Evolutionary conservation across 2,329 filamentous ascomycete species (phyloP).

Genomic region (Colletotrichum sp.): DNA sequence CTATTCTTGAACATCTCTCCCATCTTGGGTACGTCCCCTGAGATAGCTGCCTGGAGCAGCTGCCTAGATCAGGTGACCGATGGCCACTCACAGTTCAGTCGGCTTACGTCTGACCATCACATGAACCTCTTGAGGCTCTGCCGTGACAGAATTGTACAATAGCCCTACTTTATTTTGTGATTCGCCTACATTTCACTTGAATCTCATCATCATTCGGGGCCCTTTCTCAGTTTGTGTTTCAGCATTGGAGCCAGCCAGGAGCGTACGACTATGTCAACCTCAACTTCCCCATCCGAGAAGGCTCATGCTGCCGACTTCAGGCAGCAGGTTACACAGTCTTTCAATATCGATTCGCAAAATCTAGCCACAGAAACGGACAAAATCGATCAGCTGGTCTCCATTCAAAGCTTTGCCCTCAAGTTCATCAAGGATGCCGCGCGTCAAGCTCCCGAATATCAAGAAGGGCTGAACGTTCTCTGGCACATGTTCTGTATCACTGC

Average conservation of each 20-base stretch:
- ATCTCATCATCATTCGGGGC: not conserved
- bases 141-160: not conserved
- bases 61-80: not conserved
- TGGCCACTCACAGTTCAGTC: not conserved
- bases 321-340: not conserved
- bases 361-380: not conserved
- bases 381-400: not conserved
- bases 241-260: not conserved
- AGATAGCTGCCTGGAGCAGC: not conserved
- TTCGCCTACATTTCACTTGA: fast-evolving
- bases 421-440: not conserved
- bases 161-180: not conserved
- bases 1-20: not conserved
- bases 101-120: not conserved
- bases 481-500: not conserved
- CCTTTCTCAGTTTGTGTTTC: not conserved
- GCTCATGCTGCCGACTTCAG: not conserved
- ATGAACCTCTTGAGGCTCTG: not conserved
- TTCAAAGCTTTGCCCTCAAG: not conserved
- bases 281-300: not conserved
- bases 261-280: not conserved
- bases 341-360: not conserved
- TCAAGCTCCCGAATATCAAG: not conserved
- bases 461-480: not conserved
- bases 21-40: fast-evolving